Percentiles rank a stretch among this genome's conserved stretches.
phyloP scores from a whole-genome alignment of 352 stramenopile species.

The Hyaloperonospora arabidopsidis region DNA sequence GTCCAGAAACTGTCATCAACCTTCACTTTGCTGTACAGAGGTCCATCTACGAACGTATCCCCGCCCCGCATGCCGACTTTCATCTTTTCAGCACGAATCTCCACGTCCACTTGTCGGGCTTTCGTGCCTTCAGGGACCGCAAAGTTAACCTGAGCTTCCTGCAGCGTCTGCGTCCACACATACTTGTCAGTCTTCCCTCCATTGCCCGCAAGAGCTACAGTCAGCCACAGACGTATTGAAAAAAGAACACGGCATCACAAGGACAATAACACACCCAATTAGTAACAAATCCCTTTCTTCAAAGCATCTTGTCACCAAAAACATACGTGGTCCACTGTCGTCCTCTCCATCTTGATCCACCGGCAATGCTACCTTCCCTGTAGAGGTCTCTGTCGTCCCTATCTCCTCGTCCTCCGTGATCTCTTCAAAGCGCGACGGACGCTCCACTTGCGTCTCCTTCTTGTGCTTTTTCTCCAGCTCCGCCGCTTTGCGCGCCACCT shows the following conservation, averaged over 20 bases:
- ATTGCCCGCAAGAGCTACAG: conserved; percentile 85
- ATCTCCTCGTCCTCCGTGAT: conserved; percentile 54
- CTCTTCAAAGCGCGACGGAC: conserved; percentile 67
- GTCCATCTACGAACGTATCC: conserved; percentile 81
- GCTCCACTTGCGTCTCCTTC: conserved; percentile 15
- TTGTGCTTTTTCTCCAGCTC: conserved; percentile 52
- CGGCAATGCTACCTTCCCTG: conserved; percentile 12
- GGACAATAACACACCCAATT: too few relatives aligned
- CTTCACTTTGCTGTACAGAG: conserved; percentile 92
- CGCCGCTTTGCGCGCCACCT: conserved; percentile 35
- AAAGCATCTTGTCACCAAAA: too few relatives aligned
- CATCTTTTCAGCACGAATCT: conserved; percentile 88
- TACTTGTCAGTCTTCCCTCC: conserved; percentile 91
- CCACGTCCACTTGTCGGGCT: conserved; percentile 87
- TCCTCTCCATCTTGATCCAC: conserved; percentile 45
- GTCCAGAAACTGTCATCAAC: conserved; percentile 99
- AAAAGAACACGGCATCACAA: conserved; percentile 6
- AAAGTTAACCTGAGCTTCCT: conserved; percentile 91
- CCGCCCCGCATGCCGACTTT: conserved; percentile 83
- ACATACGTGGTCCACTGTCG: conserved; percentile 55
- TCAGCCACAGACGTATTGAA: conserved; percentile 9
- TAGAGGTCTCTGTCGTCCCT: conserved; percentile 23
- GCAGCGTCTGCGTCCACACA: conserved; percentile 96
- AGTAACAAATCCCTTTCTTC: too few relatives aligned
- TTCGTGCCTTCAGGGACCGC: conserved; percentile 90